These are phyloP conservation scores for Cordyceps tenuipes DNA, from an alignment of 2,329 filamentous ascomycete genomes.

Conservation along the genomic window DNA sequence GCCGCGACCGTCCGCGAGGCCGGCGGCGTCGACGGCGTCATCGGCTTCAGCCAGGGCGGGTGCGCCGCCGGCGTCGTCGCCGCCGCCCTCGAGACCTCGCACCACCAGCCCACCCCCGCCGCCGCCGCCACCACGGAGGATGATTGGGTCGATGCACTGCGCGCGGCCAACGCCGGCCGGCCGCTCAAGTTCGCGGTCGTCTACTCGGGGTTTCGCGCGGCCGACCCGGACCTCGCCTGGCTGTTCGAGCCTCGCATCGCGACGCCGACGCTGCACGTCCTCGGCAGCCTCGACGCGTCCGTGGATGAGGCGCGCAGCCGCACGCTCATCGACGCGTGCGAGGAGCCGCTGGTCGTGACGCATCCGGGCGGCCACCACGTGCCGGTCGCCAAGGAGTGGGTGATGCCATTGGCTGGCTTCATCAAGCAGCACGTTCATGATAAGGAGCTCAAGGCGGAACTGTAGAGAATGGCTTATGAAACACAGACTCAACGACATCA, in stretches of 20 bases:
- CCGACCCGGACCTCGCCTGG: slow-evolving; percentile 51
- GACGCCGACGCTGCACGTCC: slow-evolving; percentile 73
- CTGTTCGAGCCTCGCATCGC: slow-evolving; percentile 63
- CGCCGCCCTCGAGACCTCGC: slow-evolving; percentile 53
- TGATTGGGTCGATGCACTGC: slow-evolving; percentile 36
- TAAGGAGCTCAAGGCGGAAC: slow-evolving; percentile 18
- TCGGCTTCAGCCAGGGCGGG: slow-evolving; percentile 78
- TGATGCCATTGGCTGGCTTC: slow-evolving; percentile 66
- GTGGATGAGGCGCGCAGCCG: slow-evolving; percentile 70
- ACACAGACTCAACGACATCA: background rate
- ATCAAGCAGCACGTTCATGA: slow-evolving; percentile 38
- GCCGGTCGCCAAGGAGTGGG: slow-evolving; percentile 74
- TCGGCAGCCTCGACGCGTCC: slow-evolving; percentile 79
- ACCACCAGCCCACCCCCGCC: slow-evolving; percentile 18
- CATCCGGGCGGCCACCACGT: slow-evolving; percentile 90
- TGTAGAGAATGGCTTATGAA: slow-evolving; percentile 12
- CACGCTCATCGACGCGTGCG: slow-evolving; percentile 57
- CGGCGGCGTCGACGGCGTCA: slow-evolving; percentile 66
- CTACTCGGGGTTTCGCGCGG: slow-evolving; percentile 70
- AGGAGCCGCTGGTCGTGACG: slow-evolving; percentile 45
- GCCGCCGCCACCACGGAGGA: slow-evolving; percentile 21
- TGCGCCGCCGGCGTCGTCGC: slow-evolving; percentile 66
- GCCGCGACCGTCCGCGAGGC: slow-evolving; percentile 53
- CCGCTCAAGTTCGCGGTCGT: slow-evolving; percentile 61
- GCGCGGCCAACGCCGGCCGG: slow-evolving; percentile 39